Evolutionary conservation across 2,329 filamentous ascomycete genomes (phyloP).

Genomic region (Diplodia corticola): DNA sequence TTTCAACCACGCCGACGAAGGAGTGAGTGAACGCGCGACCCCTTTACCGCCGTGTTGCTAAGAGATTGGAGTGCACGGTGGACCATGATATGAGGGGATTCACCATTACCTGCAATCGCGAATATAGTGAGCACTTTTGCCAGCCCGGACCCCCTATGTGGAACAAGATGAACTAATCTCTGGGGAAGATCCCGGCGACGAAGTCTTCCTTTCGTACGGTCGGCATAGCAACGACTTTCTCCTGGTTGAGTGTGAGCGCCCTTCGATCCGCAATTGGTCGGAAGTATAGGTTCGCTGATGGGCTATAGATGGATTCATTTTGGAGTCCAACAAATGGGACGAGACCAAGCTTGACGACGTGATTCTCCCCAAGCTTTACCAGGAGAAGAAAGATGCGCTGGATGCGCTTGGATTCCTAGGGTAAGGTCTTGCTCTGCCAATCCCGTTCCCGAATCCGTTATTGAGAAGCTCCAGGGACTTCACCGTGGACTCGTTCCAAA

Average conservation of each 20-base stretch:
- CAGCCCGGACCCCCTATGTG: background rate
- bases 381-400: slow-evolving; percentile 36
- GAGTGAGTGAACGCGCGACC: slow-evolving; percentile 29
- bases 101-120: slow-evolving; percentile 53
- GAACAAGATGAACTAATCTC: background rate
- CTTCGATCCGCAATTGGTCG: background rate
- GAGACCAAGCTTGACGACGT: slow-evolving; percentile 44
- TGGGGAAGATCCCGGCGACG: slow-evolving; percentile 53
- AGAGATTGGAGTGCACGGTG: slow-evolving; percentile 51
- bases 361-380: slow-evolving; percentile 41
- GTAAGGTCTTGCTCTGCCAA: slow-evolving; percentile 15
- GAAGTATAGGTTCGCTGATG: background rate
- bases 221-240: slow-evolving; percentile 71
- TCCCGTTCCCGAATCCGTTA: background rate
- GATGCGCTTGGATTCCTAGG: slow-evolving; percentile 47
- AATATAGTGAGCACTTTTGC: slow-evolving; percentile 50
- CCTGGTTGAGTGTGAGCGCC: slow-evolving; percentile 59
- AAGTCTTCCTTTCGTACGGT: slow-evolving; percentile 71
- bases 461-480: slow-evolving; percentile 29
- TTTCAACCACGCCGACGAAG: slow-evolving; percentile 59
- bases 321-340: slow-evolving; percentile 41
- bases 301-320: slow-evolving; percentile 46
- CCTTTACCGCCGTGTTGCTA: background rate
- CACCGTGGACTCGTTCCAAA: slow-evolving; percentile 32
- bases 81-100: slow-evolving; percentile 55